These are phyloP conservation scores for Aspergillus steynii DNA, from an alignment of 495 filamentous ascomycete species.

Conservation along the genomic window DNA sequence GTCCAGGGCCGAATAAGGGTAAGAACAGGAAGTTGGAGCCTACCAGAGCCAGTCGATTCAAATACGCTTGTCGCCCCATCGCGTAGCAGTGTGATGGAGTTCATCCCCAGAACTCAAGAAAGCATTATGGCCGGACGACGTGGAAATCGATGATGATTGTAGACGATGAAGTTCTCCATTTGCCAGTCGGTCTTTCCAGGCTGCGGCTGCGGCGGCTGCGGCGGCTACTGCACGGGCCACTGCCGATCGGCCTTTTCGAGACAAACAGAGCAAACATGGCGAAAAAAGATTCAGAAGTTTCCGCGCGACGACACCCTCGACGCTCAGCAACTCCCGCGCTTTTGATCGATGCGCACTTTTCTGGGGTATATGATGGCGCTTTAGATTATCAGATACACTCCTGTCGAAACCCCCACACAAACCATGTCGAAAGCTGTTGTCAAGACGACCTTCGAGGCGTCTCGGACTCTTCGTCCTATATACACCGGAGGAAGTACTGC, in stretches of 20 bases:
- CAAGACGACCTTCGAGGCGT: slow-evolving; percentile 86
- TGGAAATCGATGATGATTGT: neutral
- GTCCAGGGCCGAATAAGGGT: neutral
- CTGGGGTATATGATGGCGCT: slow-evolving; percentile 22
- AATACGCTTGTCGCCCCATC: slow-evolving; percentile 54
- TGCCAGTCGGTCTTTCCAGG: slow-evolving; percentile 5
- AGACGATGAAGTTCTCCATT: slow-evolving; percentile 1
- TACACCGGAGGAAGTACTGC: slow-evolving; percentile 89
- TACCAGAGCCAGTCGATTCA: slow-evolving; percentile 56
- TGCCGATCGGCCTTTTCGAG: slow-evolving; percentile 27
- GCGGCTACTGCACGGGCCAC: slow-evolving; percentile 29
- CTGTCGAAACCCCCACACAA: slow-evolving; percentile 15
- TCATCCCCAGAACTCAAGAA: neutral
- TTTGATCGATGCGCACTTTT: slow-evolving; percentile 5
- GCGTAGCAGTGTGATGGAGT: slow-evolving; percentile 5
- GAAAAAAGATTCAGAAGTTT: slow-evolving; percentile 42
- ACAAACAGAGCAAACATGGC: slow-evolving; percentile 42
- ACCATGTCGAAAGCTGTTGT: slow-evolving; percentile 50
- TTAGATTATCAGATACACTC: slow-evolving; percentile 13
- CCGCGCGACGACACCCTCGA: slow-evolving; percentile 14
- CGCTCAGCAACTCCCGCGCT: slow-evolving; percentile 5
- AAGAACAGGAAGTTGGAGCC: slow-evolving; percentile 22
- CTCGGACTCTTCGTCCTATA: slow-evolving; percentile 81
- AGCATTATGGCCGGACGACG: neutral
- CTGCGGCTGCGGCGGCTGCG: slow-evolving; percentile 21